Evolutionary conservation across 192 early-diverging fungal genomes (phyloP).

Genomic region (Dispira simplex): DNA sequence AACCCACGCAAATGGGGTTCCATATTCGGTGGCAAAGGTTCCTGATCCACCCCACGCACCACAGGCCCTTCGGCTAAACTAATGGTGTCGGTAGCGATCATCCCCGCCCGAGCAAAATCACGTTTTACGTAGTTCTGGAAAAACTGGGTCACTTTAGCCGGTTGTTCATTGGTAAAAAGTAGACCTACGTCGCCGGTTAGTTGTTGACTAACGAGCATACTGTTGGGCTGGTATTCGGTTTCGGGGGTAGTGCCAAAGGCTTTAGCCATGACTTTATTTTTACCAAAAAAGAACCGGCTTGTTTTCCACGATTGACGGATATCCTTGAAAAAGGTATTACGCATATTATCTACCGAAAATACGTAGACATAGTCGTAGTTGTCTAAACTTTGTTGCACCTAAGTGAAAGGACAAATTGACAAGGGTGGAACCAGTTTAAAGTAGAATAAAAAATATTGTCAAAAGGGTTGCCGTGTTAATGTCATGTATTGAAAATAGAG

Average conservation of each 20-base stretch:
- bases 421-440: too few relatives aligned
- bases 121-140: constrained; percentile 41
- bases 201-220: constrained; percentile 38
- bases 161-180: constrained; percentile 61
- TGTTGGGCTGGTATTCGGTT: constrained; percentile 55
- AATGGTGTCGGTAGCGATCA: constrained; percentile 58
- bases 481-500: too few relatives aligned
- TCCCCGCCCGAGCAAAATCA: constrained; percentile 75
- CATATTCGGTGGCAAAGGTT: constrained; percentile 82
- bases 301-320: constrained; percentile 54
- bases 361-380: constrained; percentile 66
- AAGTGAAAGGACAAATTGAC: too few relatives aligned
- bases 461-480: too few relatives aligned
- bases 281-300: constrained; percentile 77
- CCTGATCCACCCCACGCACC: constrained; percentile 40
- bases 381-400: constrained; percentile 31
- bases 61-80: constrained; percentile 64
- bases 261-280: constrained; percentile 87
- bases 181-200: constrained; percentile 80
- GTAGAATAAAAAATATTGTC: too few relatives aligned
- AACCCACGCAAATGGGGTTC: constrained; percentile 77
- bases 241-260: constrained; percentile 73
- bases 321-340: constrained; percentile 83
- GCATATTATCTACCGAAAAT: constrained; percentile 80
- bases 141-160: constrained; percentile 40